Conservation (phyloP, 176 grass and related monocot genomes). For the Carex myosuroides region DNA sequence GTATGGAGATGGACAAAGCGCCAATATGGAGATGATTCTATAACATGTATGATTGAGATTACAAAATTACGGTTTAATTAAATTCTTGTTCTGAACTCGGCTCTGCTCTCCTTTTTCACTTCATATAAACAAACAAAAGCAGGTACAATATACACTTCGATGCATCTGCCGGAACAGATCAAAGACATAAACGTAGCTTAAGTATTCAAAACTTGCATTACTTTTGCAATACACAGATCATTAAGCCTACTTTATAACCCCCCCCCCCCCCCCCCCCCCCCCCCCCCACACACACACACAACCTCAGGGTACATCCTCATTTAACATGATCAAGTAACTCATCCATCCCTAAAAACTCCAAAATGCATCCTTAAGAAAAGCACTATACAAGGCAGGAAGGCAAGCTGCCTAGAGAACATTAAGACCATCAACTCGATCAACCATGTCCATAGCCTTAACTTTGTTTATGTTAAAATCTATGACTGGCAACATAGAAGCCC, state of each 20-base stretch:
- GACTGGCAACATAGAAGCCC: slow-evolving; percentile 53
- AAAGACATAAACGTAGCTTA: neutral
- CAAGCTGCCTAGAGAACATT: slow-evolving; percentile 32
- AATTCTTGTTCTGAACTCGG: neutral
- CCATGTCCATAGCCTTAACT: slow-evolving; percentile 77
- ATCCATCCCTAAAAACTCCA: neutral
- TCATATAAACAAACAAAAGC: neutral
- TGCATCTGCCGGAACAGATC: neutral
- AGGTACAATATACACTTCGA: neutral
- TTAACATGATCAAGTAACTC: neutral
- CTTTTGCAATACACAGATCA: neutral
- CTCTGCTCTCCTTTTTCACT: neutral
- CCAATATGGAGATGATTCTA: no score
- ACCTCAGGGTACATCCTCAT: neutral
- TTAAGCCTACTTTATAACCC: neutral
- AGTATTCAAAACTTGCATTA: neutral
- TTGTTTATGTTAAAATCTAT: slow-evolving; percentile 78
- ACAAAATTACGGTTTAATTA: no score
- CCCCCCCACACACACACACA: no score
- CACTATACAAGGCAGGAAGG: neutral
- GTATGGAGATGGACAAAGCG: no score
- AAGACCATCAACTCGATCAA: slow-evolving; percentile 82
- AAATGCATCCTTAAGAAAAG: neutral
- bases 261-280: no score
- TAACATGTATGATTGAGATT: no score